Evolutionary conservation across 495 filamentous ascomycete genomes (phyloP).

Genomic region (Evernia prunastri): DNA sequence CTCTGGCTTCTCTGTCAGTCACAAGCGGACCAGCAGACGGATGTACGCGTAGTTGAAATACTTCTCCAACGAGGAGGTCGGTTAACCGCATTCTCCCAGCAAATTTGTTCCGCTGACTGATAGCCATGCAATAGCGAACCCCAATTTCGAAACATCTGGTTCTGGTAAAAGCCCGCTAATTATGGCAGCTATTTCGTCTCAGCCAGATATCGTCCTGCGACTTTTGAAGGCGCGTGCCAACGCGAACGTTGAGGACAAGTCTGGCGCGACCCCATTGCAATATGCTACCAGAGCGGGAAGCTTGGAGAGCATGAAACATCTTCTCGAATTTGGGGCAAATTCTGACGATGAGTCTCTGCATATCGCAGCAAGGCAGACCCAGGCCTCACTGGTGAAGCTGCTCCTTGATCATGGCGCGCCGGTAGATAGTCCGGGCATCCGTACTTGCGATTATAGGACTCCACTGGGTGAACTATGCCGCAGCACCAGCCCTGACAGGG

Average conservation of each 20-base stretch:
- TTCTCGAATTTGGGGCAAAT: constrained; percentile 13
- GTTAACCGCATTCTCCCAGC: background rate
- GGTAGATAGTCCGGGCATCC: constrained; percentile 14
- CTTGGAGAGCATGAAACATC: constrained; percentile 16
- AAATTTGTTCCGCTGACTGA: background rate
- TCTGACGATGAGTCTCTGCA: constrained; percentile 23
- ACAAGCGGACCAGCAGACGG: constrained; percentile 13
- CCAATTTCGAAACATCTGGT: constrained; percentile 17
- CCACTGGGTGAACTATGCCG: constrained; percentile 21
- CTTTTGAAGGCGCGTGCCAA: constrained; percentile 19
- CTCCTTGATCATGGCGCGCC: constrained; percentile 15
- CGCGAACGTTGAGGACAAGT: constrained; percentile 11
- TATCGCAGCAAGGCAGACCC: constrained; percentile 15
- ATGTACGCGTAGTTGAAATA: constrained; percentile 12
- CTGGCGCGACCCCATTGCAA: constrained; percentile 13
- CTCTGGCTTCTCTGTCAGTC: constrained; percentile 23
- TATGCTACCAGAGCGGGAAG: constrained; percentile 1
- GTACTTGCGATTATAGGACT: constrained; percentile 14
- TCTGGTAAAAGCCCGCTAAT: constrained; percentile 19
- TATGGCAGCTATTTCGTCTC: constrained; percentile 9
- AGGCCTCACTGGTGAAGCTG: constrained; percentile 5
- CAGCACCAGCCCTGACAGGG: background rate
- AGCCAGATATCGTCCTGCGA: constrained; percentile 8
- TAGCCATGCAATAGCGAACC: constrained; percentile 16
- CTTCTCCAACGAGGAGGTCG: constrained; percentile 16